Evolutionary conservation across 2,329 filamentous ascomycete genomes (phyloP).

Genomic region (Penicillium glabrum): DNA sequence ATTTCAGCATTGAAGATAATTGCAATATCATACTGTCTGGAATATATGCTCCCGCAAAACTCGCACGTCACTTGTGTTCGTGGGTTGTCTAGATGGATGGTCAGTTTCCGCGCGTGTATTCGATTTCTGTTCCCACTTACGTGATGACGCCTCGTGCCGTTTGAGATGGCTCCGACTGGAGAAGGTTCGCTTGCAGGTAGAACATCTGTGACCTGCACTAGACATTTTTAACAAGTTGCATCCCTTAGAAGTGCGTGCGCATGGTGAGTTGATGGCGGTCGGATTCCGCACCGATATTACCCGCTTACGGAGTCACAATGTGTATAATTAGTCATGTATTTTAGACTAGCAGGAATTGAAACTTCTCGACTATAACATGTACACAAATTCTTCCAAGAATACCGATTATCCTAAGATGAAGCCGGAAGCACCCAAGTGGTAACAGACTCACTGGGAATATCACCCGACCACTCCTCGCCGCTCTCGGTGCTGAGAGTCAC

Average conservation of each 20-base stretch:
- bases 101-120: neutral
- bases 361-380: neutral
- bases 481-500: slow-evolving; percentile 29
- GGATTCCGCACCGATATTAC: neutral
- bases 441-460: slow-evolving; percentile 28
- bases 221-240: neutral
- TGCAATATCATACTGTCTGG: slow-evolving; percentile 3
- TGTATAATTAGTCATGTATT: neutral
- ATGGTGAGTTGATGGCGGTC: neutral
- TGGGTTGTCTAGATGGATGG: neutral
- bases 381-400: neutral
- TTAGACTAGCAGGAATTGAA: neutral
- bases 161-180: slow-evolving; percentile 8
- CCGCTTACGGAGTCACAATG: neutral
- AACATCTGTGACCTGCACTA: neutral
- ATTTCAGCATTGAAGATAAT: neutral
- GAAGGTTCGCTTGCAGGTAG: slow-evolving; percentile 1
- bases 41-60: slow-evolving; percentile 12
- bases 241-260: neutral
- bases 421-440: slow-evolving; percentile 31
- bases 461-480: slow-evolving; percentile 29
- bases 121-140: slow-evolving; percentile 1
- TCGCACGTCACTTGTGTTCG: slow-evolving; percentile 4
- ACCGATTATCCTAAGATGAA: neutral
- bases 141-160: slow-evolving; percentile 9